Base-by-base conservation (phyloP, 2,329 filamentous ascomycete genomes). In the Chrysoporthe deuterocubensis region DNA sequence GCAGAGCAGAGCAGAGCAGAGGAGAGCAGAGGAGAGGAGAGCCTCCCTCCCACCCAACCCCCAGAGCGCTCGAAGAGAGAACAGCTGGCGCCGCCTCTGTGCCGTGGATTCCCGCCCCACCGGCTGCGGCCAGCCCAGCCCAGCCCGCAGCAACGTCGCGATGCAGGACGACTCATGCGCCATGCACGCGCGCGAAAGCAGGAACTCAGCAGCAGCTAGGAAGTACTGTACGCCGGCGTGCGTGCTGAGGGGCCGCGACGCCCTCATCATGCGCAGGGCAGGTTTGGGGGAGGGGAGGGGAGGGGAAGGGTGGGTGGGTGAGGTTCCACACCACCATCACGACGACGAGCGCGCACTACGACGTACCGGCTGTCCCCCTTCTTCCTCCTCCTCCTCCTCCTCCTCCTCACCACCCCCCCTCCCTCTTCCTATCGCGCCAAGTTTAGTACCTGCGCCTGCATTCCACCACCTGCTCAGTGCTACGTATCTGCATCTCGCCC, bases 321-420 rank as follows among this genome's bases (percentile, higher is more conserved):
- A 13, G 54, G 54, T 37, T 14, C 54, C 54, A 57, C 54, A 57
- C 54, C 54, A 57, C 54, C 54, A 57, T n/a, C 16, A n/a, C 7
- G 52, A 57, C 7, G 52, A 57, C 52, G 13, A 21, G 52, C 52
- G 34, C 8, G 52, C 54, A 57, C 32, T 40, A 16, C 16, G 54
- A 57, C 11, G 54, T 16, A 13, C 32, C 54, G 6, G 32, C 34
- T 4, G 14, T 13, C 9, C 11, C 44, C 44, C 37, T 40, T 40
- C 37, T 1, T 40, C 37, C 1, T 40, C 37, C 26, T 26, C 2
- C 26, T 26, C 2, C 26, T 26, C 2, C 26, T 26, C 26, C 26
- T 26, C 26, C 26, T 26, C 26, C 26, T 26, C 26, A 21, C 21
- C 21, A 1, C 21, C 26, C 26, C 26, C 26, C 26, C 26, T 2